Base-by-base conservation (phyloP, 2,329 filamentous ascomycete genomes). In the Ceratocystiopsis minuta region DNA sequence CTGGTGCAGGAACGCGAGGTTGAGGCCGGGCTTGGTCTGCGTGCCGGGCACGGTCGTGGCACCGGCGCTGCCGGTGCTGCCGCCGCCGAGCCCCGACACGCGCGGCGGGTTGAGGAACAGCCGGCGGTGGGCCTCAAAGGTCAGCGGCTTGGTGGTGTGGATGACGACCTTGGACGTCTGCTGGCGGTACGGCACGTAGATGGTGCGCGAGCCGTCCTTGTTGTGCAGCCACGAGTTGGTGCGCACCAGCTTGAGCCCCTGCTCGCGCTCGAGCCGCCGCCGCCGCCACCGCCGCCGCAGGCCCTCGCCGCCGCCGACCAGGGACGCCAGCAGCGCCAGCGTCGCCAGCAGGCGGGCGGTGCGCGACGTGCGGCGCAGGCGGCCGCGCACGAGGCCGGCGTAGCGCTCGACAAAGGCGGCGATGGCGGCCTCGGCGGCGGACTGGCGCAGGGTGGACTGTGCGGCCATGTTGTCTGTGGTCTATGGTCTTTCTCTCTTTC, bases 1-100 rank as follows among this genome's bases (percentile, higher is more conserved):
- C 60, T 98, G 90, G 57, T 98, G 90, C 41, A 98, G 60, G 54
- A 98, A 98, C 12, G 90, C 90, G 45, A 98, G 68, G 55, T 98
- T 98, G 34, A 98, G 64, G 0, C 90, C 90, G 0, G 90, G 86
- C 58, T 94, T 96, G 3, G 87, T 88, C 57, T 93, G 83, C 11
- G 83, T 73, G 2, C 87, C 83, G 15, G 90, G 90, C 6, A 92
- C 84, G 32, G 36, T 71, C 69, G 14, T 78, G 76, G 57, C 86
- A 78, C 35, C 71, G 83, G 37, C 72, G 13, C 3, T 33, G 32
- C 32, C 32, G 32, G 10, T 12, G 24, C 24, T 10, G 13, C 76
- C 75, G 57, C 85, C 76, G 34, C 71, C 68, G 38, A 90, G 68
- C 2, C 85, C 80, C 13, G 85, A 81, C 16, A 86, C 81, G 46